These are phyloP conservation scores for Umbelopsis sp. DNA, from an alignment of 192 early-diverging fungal species.

Conservation along the genomic window DNA sequence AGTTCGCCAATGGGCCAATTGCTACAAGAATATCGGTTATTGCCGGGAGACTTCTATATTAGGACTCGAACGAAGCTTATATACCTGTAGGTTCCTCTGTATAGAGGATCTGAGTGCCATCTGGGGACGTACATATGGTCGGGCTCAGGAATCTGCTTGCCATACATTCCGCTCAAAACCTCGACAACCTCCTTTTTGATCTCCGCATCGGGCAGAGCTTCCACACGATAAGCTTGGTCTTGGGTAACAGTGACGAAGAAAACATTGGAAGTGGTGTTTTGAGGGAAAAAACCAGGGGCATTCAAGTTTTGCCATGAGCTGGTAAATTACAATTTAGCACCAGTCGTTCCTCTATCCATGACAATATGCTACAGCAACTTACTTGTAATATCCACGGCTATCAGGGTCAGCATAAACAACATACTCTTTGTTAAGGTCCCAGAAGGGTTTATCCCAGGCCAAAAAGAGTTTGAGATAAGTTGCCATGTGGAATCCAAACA, in stretches of 20 bases:
- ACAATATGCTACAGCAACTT: background rate
- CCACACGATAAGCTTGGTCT: slow-evolving; percentile 30
- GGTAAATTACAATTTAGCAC: background rate
- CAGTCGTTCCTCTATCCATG: background rate
- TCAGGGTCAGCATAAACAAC: slow-evolving; percentile 40
- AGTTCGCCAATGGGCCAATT: slow-evolving; percentile 46
- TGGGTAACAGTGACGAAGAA: slow-evolving; percentile 39
- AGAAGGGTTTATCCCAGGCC: slow-evolving; percentile 28
- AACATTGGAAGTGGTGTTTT: slow-evolving; percentile 22
- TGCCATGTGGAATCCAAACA: slow-evolving; percentile 44
- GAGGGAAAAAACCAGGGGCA: slow-evolving; percentile 24
- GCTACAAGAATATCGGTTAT: slow-evolving; percentile 19
- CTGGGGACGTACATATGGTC: slow-evolving; percentile 38
- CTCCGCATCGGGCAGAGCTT: slow-evolving; percentile 19
- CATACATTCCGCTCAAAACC: slow-evolving; percentile 30
- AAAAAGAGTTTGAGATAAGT: slow-evolving; percentile 46
- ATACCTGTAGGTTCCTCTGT: slow-evolving; percentile 30
- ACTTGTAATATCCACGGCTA: slow-evolving; percentile 30
- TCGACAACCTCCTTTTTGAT: slow-evolving; percentile 25
- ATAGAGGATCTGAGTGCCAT: slow-evolving; percentile 44
- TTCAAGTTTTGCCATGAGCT: slow-evolving; percentile 33
- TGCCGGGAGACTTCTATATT: background rate
- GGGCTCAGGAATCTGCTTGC: slow-evolving; percentile 25
- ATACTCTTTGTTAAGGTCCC: slow-evolving; percentile 35
- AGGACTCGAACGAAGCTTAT: background rate